A percentile compares a stretch with the other conserved stretches of the same genome.
phyloP scores from a whole-genome alignment of 257 asterid genomes.

The Prunella vulgaris region DNA sequence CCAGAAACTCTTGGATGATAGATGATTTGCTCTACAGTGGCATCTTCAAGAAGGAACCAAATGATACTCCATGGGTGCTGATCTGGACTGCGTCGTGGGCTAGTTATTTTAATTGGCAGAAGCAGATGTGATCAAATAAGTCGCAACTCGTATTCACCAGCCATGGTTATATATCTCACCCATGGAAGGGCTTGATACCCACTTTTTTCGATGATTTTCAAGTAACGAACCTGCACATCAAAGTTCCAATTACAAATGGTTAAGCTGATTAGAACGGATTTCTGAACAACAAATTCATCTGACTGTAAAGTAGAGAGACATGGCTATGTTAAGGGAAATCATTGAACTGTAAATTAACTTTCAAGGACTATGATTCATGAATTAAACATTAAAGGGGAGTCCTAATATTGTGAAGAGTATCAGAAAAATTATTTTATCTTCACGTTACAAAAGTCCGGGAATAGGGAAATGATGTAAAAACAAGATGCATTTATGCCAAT shows the following conservation, averaged over 20 bases:
- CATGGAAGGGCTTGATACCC: constrained; percentile 91
- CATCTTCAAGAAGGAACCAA: constrained; percentile 11
- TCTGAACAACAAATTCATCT: neutral
- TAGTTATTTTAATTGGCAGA: neutral
- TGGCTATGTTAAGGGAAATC: neutral
- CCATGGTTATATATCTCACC: constrained; percentile 91
- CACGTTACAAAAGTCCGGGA: too few species aligned
- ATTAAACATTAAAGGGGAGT: neutral
- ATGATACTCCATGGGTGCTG: constrained; percentile 5
- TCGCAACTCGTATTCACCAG: constrained; percentile 85
- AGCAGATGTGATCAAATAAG: constrained; percentile 39
- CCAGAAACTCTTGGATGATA: neutral
- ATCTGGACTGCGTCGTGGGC: constrained; percentile 2
- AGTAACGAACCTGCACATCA: constrained; percentile 60
- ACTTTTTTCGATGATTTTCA: constrained; percentile 87
- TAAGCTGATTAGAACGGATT: neutral
- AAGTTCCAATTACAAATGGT: neutral
- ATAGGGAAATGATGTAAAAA: too few species aligned
- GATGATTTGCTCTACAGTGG: constrained; percentile 7
- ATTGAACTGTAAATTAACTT: neutral
- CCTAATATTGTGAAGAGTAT: neutral
- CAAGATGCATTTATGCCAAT: too few species aligned
- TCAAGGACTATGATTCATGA: neutral
- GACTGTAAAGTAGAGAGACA: neutral
- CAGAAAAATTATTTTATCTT: neutral